Percentiles rank a stretch among this genome's conserved stretches.
Conservation (phyloP, 2,329 filamentous ascomycete species). For the Graphilbum ipis-grandicollis region DNA sequence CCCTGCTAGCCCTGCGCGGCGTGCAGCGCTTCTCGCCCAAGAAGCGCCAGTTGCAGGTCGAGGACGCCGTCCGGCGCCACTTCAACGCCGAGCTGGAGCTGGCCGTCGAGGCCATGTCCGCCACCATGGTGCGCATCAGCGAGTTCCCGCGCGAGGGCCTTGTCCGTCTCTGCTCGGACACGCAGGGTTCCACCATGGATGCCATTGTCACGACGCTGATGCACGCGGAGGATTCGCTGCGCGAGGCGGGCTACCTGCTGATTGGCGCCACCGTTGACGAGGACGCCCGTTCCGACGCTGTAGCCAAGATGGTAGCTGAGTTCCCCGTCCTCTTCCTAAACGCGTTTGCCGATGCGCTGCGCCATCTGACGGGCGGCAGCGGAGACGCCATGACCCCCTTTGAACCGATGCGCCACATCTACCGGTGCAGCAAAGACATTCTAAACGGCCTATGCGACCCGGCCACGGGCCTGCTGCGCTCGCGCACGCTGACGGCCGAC, state of each 20-base stretch:
- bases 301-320: constrained; percentile 27
- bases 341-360: constrained; percentile 25
- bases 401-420: constrained; percentile 37
- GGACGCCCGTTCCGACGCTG: constrained; percentile 29
- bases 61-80: constrained; percentile 32
- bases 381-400: constrained; percentile 22
- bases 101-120: constrained; percentile 43
- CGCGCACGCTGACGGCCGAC: constrained; percentile 35
- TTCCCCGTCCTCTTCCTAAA: constrained; percentile 25
- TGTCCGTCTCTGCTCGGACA: constrained; percentile 52
- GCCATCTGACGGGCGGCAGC: constrained; percentile 19
- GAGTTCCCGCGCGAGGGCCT: constrained; percentile 58
- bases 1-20: constrained; percentile 51
- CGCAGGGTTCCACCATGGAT: constrained; percentile 42
- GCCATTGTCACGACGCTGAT: constrained; percentile 66
- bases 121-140: constrained; percentile 61
- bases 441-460: constrained; percentile 38
- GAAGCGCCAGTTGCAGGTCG: constrained; percentile 24
- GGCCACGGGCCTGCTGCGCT: constrained; percentile 35
- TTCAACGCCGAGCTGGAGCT: constrained; percentile 59
- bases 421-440: constrained; percentile 40
- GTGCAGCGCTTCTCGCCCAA: constrained; percentile 54
- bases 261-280: constrained; percentile 69
- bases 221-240: constrained; percentile 62
- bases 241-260: constrained; percentile 63